phyloP scores from a whole-genome alignment of 1,284 basidiomycete genomes.

The Kwoniella shivajii region DNA sequence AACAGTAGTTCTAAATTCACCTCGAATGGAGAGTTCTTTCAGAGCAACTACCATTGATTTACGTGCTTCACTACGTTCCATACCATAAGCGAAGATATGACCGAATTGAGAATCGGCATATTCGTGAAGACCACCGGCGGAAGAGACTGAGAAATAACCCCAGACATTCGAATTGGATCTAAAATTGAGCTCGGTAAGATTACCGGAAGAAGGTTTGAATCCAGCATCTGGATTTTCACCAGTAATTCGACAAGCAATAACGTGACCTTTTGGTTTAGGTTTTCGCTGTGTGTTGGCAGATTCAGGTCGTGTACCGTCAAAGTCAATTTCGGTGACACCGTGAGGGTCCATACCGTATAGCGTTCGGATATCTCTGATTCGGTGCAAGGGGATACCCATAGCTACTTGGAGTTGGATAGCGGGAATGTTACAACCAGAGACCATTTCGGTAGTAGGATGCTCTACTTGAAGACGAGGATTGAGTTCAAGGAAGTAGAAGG shows the following conservation, averaged over 20 bases:
- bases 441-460: constrained; percentile 99
- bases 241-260: constrained; percentile 98
- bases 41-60: constrained; percentile 99
- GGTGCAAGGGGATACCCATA: constrained; percentile 97
- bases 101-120: constrained; percentile 99
- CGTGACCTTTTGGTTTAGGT: constrained; percentile 95
- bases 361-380: constrained; percentile 93
- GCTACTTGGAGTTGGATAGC: constrained; percentile 96
- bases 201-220: constrained; percentile 99
- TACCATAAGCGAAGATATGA: constrained; percentile 98
- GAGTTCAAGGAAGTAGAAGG: constrained; percentile 97
- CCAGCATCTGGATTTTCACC: constrained; percentile 99
- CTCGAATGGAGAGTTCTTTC: constrained; percentile 97
- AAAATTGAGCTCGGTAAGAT: constrained; percentile 98
- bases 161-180: constrained; percentile 98
- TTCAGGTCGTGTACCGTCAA: constrained; percentile 88
- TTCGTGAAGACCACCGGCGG: constrained; percentile 95
- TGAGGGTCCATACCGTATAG: constrained; percentile 92
- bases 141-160: constrained; percentile 98
- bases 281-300: constrained; percentile 87
- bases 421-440: constrained; percentile 95
- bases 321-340: constrained; percentile 89
- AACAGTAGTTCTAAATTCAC: constrained; percentile 98
- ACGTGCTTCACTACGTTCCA: constrained; percentile 90
- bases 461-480: constrained; percentile 99